phyloP scores from a whole-genome alignment of 179 eudicot species.

The Nepenthes alata region DNA sequence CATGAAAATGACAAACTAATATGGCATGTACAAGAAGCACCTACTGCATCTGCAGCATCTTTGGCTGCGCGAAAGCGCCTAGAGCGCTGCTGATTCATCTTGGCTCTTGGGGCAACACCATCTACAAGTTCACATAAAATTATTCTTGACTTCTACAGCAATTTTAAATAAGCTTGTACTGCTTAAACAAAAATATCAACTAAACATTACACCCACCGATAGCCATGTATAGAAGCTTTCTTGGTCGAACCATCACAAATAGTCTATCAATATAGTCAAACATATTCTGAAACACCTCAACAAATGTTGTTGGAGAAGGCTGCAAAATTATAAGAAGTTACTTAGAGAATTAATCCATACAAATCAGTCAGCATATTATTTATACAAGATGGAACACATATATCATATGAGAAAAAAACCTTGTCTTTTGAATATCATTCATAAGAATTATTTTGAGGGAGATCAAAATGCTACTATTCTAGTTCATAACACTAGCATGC shows the following conservation, averaged over 20 bases:
- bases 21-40: constrained; percentile 9
- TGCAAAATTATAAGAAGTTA: constrained; percentile 15
- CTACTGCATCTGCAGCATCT: constrained; percentile 89
- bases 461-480: too few relatives aligned
- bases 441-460: too few relatives aligned
- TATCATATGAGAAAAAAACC: too few relatives aligned
- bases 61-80: constrained; percentile 96
- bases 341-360: too few relatives aligned
- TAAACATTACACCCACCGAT: constrained; percentile 52
- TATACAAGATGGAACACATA: too few relatives aligned
- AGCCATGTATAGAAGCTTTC: constrained; percentile 87
- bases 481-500: too few relatives aligned
- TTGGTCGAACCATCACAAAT: constrained; percentile 83
- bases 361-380: too few relatives aligned
- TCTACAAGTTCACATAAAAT: constrained; percentile 26
- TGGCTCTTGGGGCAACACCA: constrained; percentile 98
- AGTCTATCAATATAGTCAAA: constrained; percentile 91
- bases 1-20: background rate
- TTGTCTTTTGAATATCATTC: too few relatives aligned
- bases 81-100: constrained; percentile 96
- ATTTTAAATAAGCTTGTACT: background rate
- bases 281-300: constrained; percentile 76
- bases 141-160: background rate
- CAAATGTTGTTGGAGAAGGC: constrained; percentile 85
- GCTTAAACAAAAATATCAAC: background rate